These are phyloP conservation scores for Avena eriantha DNA, from an alignment of 176 grass and related monocot species.

Conservation along the genomic window DNA sequence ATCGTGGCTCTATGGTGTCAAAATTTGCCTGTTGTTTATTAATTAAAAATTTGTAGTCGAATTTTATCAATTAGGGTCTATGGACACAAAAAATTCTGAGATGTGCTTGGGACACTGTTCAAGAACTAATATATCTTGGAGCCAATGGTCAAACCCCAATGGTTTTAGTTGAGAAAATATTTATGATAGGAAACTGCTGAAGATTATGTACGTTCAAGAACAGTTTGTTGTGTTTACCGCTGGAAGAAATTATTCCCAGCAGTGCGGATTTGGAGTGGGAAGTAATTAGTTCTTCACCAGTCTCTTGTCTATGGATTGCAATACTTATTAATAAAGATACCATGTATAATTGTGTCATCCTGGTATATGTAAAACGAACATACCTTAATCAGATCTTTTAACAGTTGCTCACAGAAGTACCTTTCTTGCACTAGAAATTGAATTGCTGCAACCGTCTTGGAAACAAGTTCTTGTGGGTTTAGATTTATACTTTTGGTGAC, in stretches of 20 bases:
- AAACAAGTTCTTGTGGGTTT: constrained; percentile 10
- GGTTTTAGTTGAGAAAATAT: constrained; percentile 85
- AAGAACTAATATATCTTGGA: constrained; percentile 76
- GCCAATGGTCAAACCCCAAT: constrained; percentile 81
- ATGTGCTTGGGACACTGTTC: constrained; percentile 85
- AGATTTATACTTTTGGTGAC: background rate
- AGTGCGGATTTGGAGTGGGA: constrained; percentile 61
- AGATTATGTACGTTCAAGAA: constrained; percentile 73
- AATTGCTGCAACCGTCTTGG: constrained; percentile 25
- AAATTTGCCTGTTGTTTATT: background rate
- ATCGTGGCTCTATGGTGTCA: background rate
- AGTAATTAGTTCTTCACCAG: constrained; percentile 55
- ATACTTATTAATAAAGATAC: background rate
- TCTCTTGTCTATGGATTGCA: constrained; percentile 12
- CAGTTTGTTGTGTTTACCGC: constrained; percentile 52
- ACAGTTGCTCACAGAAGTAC: constrained; percentile 6
- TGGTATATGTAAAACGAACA: background rate
- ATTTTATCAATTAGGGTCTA: constrained; percentile 47
- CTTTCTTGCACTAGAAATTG: background rate
- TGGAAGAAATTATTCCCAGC: constrained; percentile 69
- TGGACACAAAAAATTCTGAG: constrained; percentile 80
- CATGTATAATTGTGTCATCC: constrained; percentile 14
- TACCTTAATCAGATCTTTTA: constrained; percentile 31
- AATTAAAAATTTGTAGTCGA: background rate
- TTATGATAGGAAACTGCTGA: constrained; percentile 76